Conservation (phyloP, 768 basidiomycete genomes). For the Termitomyces titanicus region DNA sequence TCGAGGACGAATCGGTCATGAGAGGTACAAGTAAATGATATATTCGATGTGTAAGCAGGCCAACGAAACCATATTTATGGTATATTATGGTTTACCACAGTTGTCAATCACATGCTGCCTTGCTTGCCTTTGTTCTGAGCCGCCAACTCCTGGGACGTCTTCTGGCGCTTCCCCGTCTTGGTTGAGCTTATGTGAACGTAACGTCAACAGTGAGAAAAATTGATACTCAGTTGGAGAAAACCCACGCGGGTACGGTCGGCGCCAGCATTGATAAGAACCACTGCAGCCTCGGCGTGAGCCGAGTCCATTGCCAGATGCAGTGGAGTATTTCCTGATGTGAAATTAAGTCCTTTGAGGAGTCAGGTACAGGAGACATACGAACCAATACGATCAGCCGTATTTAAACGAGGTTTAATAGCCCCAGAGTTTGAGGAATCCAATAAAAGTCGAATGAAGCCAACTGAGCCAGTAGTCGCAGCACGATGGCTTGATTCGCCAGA, state of each 20-base stretch:
- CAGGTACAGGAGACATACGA: conserved; percentile 20
- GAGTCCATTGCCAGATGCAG: conserved; percentile 97
- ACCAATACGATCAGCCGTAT: conserved; percentile 82
- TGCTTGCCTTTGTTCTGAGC: conserved; percentile 79
- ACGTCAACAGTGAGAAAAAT: conserved; percentile 12
- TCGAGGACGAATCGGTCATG: background rate
- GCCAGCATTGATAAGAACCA: conserved; percentile 89
- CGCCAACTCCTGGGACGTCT: conserved; percentile 87
- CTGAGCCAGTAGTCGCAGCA: conserved; percentile 93
- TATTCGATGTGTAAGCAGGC: background rate
- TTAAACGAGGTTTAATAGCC: conserved; percentile 74
- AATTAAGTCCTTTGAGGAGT: conserved; percentile 5
- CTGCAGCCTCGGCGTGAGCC: conserved; percentile 88
- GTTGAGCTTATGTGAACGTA: conserved; percentile 56
- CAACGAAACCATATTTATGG: background rate
- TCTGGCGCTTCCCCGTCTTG: conserved; percentile 85
- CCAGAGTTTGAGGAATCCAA: conserved; percentile 72
- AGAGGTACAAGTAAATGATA: background rate
- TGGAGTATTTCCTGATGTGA: conserved; percentile 79
- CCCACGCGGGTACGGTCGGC: conserved; percentile 87
- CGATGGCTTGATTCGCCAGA: conserved; percentile 62
- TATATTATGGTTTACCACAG: conserved; percentile 55
- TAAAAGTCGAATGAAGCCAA: conserved; percentile 84
- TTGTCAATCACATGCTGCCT: conserved; percentile 70
- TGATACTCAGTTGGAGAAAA: conserved; percentile 18